Evolutionary conservation across 495 filamentous ascomycete genomes (phyloP).

Genomic region (Tricharina praecox): DNA sequence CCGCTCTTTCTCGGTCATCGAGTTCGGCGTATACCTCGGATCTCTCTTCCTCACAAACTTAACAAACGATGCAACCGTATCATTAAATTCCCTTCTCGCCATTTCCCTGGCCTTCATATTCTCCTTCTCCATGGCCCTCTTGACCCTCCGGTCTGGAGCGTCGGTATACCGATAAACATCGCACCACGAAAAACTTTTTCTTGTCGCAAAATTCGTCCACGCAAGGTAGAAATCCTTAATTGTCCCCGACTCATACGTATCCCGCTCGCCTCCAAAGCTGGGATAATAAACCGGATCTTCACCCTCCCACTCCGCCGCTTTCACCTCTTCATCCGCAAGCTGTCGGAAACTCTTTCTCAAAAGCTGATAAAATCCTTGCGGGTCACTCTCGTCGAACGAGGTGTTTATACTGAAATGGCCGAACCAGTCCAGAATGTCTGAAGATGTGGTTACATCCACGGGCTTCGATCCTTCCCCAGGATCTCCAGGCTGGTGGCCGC

Average conservation of each 20-base stretch:
- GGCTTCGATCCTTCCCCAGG: constrained; percentile 30
- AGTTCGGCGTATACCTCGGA: constrained; percentile 54
- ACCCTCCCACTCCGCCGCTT: constrained; percentile 52
- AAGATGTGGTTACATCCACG: constrained; percentile 31
- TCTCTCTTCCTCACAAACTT: constrained; percentile 87
- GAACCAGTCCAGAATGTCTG: constrained; percentile 26
- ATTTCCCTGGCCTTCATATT: constrained; percentile 75
- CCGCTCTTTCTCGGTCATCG: constrained; percentile 60
- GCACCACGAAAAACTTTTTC: constrained; percentile 75
- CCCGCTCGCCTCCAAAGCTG: constrained; percentile 50
- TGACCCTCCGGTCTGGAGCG: constrained; percentile 67
- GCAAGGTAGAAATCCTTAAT: constrained; percentile 65
- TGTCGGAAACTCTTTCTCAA: constrained; percentile 57
- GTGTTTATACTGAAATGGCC: constrained; percentile 30
- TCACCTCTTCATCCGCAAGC: constrained; percentile 64
- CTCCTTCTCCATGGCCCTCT: constrained; percentile 86
- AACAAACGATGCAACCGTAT: constrained; percentile 71
- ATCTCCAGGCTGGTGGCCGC: constrained; percentile 30
- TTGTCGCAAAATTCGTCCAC: constrained; percentile 71
- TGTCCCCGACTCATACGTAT: constrained; percentile 30
- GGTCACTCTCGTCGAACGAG: constrained; percentile 65
- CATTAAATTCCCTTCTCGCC: constrained; percentile 75
- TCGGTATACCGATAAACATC: constrained; percentile 67
- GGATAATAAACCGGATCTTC: constrained; percentile 47
- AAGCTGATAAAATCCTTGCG: constrained; percentile 66